phyloP scores from a whole-genome alignment of 441 rosid species.

The Syzygium syzygioides region DNA sequence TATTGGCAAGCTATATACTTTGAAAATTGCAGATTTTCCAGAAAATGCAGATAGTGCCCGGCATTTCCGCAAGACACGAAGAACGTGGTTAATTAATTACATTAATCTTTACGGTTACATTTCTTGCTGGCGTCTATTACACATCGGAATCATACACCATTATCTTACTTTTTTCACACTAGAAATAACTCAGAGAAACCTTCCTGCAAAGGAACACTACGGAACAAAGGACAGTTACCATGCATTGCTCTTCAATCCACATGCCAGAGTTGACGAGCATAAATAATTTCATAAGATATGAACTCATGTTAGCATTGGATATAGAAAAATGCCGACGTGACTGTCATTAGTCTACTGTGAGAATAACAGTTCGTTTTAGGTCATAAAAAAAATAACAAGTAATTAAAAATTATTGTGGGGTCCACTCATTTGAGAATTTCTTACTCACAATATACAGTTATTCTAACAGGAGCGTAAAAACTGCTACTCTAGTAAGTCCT shows the following conservation, averaged over 20 bases:
- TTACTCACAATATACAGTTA: too few relatives aligned
- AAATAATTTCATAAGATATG: neutral
- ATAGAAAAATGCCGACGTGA: too few relatives aligned
- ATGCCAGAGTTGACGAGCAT: neutral
- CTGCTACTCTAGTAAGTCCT: too few relatives aligned
- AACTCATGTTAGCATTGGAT: neutral
- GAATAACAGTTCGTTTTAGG: too few relatives aligned
- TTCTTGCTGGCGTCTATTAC: neutral
- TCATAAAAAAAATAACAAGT: too few relatives aligned
- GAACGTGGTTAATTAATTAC: neutral
- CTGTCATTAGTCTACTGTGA: too few relatives aligned
- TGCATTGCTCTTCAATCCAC: neutral
- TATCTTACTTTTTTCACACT: neutral
- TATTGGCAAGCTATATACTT: neutral
- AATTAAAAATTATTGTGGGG: too few relatives aligned
- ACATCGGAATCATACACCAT: too few relatives aligned
- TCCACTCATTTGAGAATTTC: too few relatives aligned
- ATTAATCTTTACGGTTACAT: neutral
- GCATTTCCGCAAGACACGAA: neutral
- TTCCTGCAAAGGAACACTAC: neutral
- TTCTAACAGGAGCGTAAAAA: too few relatives aligned
- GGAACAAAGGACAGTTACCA: neutral
- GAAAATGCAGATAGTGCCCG: neutral
- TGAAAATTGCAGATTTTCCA: neutral
- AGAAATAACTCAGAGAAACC: neutral